A percentile compares a stretch with the other conserved stretches of the same genome.
Evolutionary conservation across 768 basidiomycete species (phyloP).

Genomic region (Mycena filopes): DNA sequence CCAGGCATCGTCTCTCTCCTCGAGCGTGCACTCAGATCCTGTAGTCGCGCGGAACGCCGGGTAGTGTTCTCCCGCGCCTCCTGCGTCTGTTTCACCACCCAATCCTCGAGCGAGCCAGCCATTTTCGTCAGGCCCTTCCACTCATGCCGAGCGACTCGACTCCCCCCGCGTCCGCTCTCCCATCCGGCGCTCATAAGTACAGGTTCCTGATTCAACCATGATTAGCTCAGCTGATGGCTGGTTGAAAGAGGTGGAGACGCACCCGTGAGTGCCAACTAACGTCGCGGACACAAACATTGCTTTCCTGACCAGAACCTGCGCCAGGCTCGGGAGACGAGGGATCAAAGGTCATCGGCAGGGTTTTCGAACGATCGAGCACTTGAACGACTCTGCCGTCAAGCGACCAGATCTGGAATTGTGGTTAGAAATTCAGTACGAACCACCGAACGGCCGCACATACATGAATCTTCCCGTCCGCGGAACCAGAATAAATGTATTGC

Average conservation of each 20-base stretch:
- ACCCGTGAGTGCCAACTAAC: constrained; percentile 95
- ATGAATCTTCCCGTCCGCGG: constrained; percentile 86
- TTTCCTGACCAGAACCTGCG: constrained; percentile 40
- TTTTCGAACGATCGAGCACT: constrained; percentile 82
- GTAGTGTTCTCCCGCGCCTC: background rate
- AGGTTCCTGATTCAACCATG: constrained; percentile 63
- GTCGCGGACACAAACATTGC: constrained; percentile 80
- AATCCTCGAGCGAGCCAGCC: constrained; percentile 74
- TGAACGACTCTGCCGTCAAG: constrained; percentile 90
- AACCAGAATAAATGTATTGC: constrained; percentile 95
- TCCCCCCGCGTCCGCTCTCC: constrained; percentile 73
- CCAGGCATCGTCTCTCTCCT: constrained; percentile 35
- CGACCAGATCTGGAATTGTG: constrained; percentile 82
- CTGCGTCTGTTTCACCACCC: constrained; percentile 62
- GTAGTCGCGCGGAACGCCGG: constrained; percentile 18
- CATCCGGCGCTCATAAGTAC: constrained; percentile 93
- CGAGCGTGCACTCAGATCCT: constrained; percentile 9
- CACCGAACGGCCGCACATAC: constrained; percentile 53
- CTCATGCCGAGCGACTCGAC: constrained; percentile 90
- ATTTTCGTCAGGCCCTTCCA: constrained; percentile 93
- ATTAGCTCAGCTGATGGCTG: constrained; percentile 5
- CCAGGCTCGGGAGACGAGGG: constrained; percentile 71
- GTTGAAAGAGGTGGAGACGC: constrained; percentile 29
- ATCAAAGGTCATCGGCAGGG: constrained; percentile 75
- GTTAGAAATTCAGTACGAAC: background rate